phyloP scores from a whole-genome alignment of 306 rosid genomes.

The Acmispon strigosus region DNA sequence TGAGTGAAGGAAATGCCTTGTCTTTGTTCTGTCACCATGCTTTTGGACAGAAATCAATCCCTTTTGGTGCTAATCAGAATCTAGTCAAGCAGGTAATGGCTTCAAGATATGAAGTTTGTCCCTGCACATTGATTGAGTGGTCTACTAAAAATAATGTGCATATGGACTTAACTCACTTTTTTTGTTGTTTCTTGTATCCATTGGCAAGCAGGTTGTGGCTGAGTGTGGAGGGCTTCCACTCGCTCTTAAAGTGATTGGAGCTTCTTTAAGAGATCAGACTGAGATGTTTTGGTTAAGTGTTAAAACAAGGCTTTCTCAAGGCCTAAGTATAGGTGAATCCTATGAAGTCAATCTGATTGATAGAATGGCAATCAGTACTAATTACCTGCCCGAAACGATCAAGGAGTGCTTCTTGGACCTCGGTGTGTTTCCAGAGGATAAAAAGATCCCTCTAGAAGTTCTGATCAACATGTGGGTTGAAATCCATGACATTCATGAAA shows the following conservation, averaged over 20 bases:
- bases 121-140: not conserved
- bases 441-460: conserved; percentile 69
- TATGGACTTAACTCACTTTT: not conserved
- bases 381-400: conserved; percentile 44
- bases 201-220: conserved; percentile 49
- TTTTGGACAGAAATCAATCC: conserved; percentile 70
- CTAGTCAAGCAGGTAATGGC: conserved; percentile 73
- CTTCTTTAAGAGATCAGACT: conserved; percentile 64
- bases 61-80: conserved; percentile 41
- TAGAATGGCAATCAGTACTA: conserved; percentile 67
- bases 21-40: conserved; percentile 86
- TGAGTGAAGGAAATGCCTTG: conserved; percentile 56
- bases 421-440: conserved; percentile 82
- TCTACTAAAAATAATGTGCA: not conserved
- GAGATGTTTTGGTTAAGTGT: conserved; percentile 78
- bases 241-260: conserved; percentile 96
- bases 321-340: conserved; percentile 67
- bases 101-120: not conserved
- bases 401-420: conserved; percentile 81
- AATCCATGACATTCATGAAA: conserved; percentile 56
- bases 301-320: conserved; percentile 54
- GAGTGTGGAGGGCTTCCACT: conserved; percentile 91
- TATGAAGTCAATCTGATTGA: conserved; percentile 56
- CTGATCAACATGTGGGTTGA: conserved; percentile 84
- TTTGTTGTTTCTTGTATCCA: not conserved